phyloP scores from a whole-genome alignment of 2,329 filamentous ascomycete species.

The Cladophialophora exuberans region DNA sequence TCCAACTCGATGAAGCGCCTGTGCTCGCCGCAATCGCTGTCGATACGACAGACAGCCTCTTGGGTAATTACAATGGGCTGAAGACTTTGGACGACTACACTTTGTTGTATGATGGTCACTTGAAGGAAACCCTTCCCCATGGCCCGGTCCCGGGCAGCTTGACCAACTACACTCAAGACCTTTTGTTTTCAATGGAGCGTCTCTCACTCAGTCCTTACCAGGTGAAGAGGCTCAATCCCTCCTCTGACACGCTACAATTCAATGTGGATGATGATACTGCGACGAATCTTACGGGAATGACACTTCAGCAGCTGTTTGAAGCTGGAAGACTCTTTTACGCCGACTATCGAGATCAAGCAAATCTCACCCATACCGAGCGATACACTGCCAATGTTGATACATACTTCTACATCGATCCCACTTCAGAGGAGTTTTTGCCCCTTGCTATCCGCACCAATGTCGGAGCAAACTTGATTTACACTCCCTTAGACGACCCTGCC shows the following conservation, averaged over 20 bases:
- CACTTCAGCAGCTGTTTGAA: slow-evolving; percentile 10
- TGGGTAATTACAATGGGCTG: slow-evolving; percentile 15
- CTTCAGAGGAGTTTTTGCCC: slow-evolving; percentile 10
- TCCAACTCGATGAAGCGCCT: slow-evolving; percentile 18
- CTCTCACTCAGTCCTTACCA: slow-evolving; percentile 17
- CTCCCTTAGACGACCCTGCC: slow-evolving; percentile 5
- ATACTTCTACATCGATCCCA: slow-evolving; percentile 17
- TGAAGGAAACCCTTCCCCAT: slow-evolving; percentile 9
- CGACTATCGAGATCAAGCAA: slow-evolving; percentile 17
- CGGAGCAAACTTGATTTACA: slow-evolving; percentile 14
- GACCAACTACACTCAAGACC: slow-evolving; percentile 19
- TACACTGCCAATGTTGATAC: slow-evolving; percentile 9
- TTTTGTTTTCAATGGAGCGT: slow-evolving; percentile 18
- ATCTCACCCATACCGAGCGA: slow-evolving; percentile 12
- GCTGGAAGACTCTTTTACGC: slow-evolving; percentile 16
- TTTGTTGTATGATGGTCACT: slow-evolving; percentile 15
- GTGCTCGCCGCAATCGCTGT: slow-evolving; percentile 8
- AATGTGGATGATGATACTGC: slow-evolving; percentile 10
- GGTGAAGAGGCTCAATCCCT: slow-evolving; percentile 15
- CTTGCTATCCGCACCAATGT: slow-evolving; percentile 18
- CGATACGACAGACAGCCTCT: slow-evolving; percentile 7
- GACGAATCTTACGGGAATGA: slow-evolving; percentile 15
- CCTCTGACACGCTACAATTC: slow-evolving; percentile 17
- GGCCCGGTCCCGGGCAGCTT: slow-evolving; percentile 12
- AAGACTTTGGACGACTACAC: slow-evolving; percentile 19